Conservation (phyloP, 352 stramenopile genomes). For the Globisporangium rhizosaccharum region DNA sequence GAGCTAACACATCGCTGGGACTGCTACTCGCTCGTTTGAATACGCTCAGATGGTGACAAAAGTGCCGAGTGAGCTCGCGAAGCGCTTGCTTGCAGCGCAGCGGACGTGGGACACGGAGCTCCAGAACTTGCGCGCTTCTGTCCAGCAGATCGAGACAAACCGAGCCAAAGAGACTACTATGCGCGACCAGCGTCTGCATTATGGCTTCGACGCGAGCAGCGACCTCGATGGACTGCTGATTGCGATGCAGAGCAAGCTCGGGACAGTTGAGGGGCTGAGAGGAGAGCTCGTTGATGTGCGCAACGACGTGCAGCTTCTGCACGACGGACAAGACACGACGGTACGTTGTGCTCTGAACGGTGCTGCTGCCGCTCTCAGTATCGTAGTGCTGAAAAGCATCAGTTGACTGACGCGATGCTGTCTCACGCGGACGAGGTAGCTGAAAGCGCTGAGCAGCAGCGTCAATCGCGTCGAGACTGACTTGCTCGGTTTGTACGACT, state of each 20-base stretch:
- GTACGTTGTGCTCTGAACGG: not conserved
- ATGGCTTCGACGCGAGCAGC: no score
- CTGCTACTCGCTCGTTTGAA: no score
- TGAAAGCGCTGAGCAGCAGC: constrained; percentile 22
- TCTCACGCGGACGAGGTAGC: constrained; percentile 12
- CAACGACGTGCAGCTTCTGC: constrained; percentile 12
- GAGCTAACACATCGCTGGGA: not conserved
- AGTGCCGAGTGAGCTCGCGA: constrained; percentile 47
- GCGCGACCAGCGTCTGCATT: not conserved
- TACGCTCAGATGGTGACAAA: constrained; percentile 35
- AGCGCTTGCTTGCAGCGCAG: constrained; percentile 39
- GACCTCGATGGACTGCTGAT: constrained; percentile 1
- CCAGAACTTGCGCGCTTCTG: constrained; percentile 20
- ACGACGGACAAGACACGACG: constrained; percentile 10
- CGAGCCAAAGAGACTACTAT: not conserved
- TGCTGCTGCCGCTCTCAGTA: not conserved
- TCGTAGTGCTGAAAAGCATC: not conserved
- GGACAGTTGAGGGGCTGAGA: constrained; percentile 14
- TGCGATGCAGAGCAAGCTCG: constrained; percentile 16
- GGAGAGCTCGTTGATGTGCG: constrained; percentile 18
- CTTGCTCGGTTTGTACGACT: constrained; percentile 57
- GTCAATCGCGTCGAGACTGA: constrained; percentile 32
- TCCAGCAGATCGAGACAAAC: constrained; percentile 28
- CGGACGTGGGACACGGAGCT: constrained; percentile 35
- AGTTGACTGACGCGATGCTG: not conserved